Base-by-base conservation (phyloP, 1,139 yeast species). In the Hemisphaericaspora lyxosophila region DNA sequence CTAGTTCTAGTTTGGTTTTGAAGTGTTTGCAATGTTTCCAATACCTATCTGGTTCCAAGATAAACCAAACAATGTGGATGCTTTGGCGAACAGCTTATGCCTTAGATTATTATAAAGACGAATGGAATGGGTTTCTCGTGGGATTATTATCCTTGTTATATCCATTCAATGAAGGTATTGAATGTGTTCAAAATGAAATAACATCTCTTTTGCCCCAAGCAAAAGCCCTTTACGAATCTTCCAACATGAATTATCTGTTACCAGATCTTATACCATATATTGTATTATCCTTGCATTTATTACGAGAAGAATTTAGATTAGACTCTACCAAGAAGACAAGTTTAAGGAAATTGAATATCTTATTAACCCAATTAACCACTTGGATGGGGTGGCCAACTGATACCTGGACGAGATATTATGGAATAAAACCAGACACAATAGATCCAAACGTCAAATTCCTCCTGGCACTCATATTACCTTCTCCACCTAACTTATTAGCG, bases 301-400 rank as follows among this genome's bases (percentile, higher is more conserved):
- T 88, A 3, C 64, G 90, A 42, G 97, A 92, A 57, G 97, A 90
- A 45, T 60, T 73, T 31, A 70, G 75, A 40, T 64, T 92, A 26
- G 80, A 85, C 49, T 60, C 78, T 2, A 62, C 81, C 26, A 67
- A 72, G 8, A 45, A 54, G 2, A 44, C 50, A 0, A 61, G 66
- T 15, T 62, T 73, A 13, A 49, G 60, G 4, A 58, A 60, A 27
- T 51, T 89, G 12, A 80, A 83, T 0, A 32, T 62, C 1, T 54
- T 89, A 8, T 58, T 90, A n/a, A 67, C 82, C 0, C 86, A 82
- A 46, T 50, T 85, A 5, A 73, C 83, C 0, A 46, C 63, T 8
- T 78, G 88, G 81, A 78, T 84, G 76, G 82, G 85, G 2, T 88
- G 96, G 96, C 76, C 82, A 3, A 75, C 68, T 0, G n/a, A n/a